phyloP scores from a whole-genome alignment of 176 grass and related monocot species.

The Oryza coarctata region DNA sequence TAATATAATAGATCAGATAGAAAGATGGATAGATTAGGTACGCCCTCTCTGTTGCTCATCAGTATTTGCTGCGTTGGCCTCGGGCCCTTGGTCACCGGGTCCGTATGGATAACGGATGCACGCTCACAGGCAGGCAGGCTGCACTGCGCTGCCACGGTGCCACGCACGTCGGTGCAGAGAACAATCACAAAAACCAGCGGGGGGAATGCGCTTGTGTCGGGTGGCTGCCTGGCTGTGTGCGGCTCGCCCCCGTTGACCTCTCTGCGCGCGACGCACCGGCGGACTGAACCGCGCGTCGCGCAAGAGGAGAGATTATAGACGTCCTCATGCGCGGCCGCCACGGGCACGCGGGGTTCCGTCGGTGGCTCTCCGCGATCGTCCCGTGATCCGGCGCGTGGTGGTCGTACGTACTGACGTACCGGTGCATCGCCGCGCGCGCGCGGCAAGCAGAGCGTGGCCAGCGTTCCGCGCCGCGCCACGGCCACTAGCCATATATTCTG shows the following conservation, averaged over 20 bases:
- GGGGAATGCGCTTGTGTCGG: not conserved
- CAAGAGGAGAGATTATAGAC: not conserved
- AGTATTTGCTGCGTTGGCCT: too few relatives aligned
- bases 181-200: not conserved
- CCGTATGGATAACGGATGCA: not conserved
- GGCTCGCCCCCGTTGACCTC: not conserved
- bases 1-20: too few relatives aligned
- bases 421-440: not conserved
- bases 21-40: too few relatives aligned
- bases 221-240: not conserved
- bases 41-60: too few relatives aligned
- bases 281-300: not conserved
- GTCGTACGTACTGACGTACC: not conserved
- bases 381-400: not conserved
- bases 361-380: not conserved
- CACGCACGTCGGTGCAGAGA: conserved; percentile 1
- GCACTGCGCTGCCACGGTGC: not conserved
- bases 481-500: not conserved
- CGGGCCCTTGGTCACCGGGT: not conserved
- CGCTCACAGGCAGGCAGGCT: not conserved
- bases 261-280: not conserved
- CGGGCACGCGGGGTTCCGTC: not conserved
- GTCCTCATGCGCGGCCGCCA: not conserved
- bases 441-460: not conserved
- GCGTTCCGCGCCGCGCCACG: not conserved